Conservation (phyloP, 768 basidiomycete species). For the Mycena epipterygia region DNA sequence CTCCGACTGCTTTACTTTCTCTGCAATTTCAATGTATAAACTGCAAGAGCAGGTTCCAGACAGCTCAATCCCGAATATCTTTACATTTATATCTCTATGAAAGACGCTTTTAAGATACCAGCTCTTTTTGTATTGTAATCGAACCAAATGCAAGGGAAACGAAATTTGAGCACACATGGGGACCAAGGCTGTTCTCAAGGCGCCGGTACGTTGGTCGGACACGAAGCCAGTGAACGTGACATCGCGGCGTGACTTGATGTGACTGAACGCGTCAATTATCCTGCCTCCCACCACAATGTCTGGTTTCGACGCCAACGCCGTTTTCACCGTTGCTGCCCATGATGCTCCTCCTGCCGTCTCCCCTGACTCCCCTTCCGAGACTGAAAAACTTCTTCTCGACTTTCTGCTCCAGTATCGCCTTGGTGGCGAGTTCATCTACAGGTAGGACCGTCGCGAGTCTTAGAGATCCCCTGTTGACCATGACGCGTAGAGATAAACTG, state of each 20-base stretch:
- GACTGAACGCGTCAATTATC: neutral
- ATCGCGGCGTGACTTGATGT: neutral
- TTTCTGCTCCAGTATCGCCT: constrained; percentile 92
- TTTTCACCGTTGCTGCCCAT: constrained; percentile 87
- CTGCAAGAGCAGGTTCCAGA: no score
- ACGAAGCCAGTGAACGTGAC: no score
- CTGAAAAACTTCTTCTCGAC: constrained; percentile 84
- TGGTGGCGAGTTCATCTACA: constrained; percentile 92
- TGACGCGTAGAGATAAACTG: constrained; percentile 77
- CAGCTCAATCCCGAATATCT: no score
- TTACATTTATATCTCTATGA: no score
- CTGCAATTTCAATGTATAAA: no score
- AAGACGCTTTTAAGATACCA: no score
- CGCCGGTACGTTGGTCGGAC: no score
- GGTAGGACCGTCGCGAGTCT: constrained; percentile 59
- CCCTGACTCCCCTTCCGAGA: constrained; percentile 84
- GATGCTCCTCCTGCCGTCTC: constrained; percentile 67
- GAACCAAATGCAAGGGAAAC: no score
- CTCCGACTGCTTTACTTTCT: no score
- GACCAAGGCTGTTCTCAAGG: no score
- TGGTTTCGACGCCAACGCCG: constrained; percentile 86
- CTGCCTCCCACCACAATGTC: constrained; percentile 61
- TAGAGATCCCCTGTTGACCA: neutral
- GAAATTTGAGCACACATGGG: no score
- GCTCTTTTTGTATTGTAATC: no score